Evolutionary conservation across 176 grass and related monocot species (phyloP), one percentile per base, ranked within the genome.

Genomic region (Oryza brachyantha): DNA sequence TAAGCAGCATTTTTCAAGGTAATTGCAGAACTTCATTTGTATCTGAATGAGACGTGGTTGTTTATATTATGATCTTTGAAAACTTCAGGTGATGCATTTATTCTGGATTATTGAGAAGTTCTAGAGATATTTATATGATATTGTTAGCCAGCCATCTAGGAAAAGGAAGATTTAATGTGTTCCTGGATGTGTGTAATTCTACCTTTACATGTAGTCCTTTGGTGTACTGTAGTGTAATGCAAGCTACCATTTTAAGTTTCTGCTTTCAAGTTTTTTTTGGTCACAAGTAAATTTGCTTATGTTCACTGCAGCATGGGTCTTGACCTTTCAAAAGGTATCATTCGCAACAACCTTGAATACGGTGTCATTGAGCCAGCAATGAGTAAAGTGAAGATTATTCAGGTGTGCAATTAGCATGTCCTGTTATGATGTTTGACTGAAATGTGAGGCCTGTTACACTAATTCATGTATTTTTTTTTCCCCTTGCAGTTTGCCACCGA

Each of bases 351-450:
- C 61, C 80, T 94, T 6, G 92, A 94, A 78, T 88, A 86, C 50
- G 95, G 95, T 61, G 95, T 97, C 26, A 97, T 97, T 55, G 95
- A 97, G 70, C 92, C 95, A 48, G 83, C 95, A 43, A 97, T 97
- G 92, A 94, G 89, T 80, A 97, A 97, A 94, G 91, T 97, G 24
- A 97, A 97, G 80, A 97, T 94, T 78, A 87, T 97, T 64, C 87
- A 89, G 81, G 81, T 89, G 72, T 25, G 0, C 34, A 25, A 22
- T 74, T 54, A 40, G 19, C 10, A 14, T 34, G 21, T 38, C 38
- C 28, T 13, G 2, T 13, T n/a, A 39, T 7, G 11, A 10, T 38
- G 22, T 61, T 73, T 28, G 2, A 57, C 52, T 21, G 28, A 21
- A 62, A 21, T 39, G 84, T 12, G 5, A 7, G 16, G 13, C 59